Base-by-base conservation (phyloP, 78 protist genomes). In the Capsaspora owczarzaki region DNA sequence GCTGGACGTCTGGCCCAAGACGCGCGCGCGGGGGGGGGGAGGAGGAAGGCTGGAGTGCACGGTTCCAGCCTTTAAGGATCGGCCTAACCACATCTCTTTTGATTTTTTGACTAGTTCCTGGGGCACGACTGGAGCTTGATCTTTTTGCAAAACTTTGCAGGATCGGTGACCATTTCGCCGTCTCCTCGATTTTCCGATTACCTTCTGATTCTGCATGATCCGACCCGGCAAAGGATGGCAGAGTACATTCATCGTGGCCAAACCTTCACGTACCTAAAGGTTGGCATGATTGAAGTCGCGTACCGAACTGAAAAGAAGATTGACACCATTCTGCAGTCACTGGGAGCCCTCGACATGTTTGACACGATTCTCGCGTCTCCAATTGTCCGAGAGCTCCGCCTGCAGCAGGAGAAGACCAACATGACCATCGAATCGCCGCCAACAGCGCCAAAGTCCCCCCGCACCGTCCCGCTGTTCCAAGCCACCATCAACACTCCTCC, bases 111-210 rank as follows among this genome's bases (percentile, higher is more conserved):
- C 16, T 27, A 27, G 78, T 4, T 56, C 12, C n/a, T 56, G 4
- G 66, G 66, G 29, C 66, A 56, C 66, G 66, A 56, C 25, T 56
- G 66, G 66, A 56, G 66, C 66, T 29, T 56, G 8, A 14, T 86
- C 60, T 27, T 66, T 25, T 5, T 29, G 40, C 85, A 81, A 74
- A 12, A 10, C 3, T 81, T 80, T 43, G 44, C 0, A 10, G 92
- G 92, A 22, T 83, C 82, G 53, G 78, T 89, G 27, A 89, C 92
- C 4, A 83, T 89, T 10, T 22, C 53, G 3, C 92, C 92, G 4
- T 8, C 29, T 12, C 66, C 66, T 10, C 66, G 66, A 25, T 29
- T 56, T 4, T 16, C 12, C 20, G 66, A 56, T 56, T 56, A 56
- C n/a, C 33, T 56, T 29, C 12, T 16, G 29, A 56, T 56, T 56